Evolutionary conservation across 2,329 filamentous ascomycete species (phyloP), one percentile per base, ranked within the genome.

Genomic region (Cladorrhinum sp.): DNA sequence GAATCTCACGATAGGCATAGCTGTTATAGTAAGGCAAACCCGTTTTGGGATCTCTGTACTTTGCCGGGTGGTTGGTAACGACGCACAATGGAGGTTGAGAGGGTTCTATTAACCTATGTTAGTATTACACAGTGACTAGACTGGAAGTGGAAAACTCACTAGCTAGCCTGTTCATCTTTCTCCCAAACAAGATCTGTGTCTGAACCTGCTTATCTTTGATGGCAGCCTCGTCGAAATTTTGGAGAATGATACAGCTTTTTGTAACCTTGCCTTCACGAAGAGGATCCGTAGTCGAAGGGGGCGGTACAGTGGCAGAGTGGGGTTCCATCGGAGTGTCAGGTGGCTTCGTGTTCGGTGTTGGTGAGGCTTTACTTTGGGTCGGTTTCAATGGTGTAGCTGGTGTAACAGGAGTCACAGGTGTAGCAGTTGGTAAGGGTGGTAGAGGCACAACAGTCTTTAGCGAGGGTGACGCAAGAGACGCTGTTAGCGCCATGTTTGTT

Each of bases 1-100:
- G 88, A 50, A 98, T 89, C 73, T 96, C 87, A 68, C 86, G 86
- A 76, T 92, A 97, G 0, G 92, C 93, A 64, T 88, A 84, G 49
- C 85, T 79, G 71, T 93, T 93, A 64, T 85, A 83, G 75, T 93
- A 99, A 0, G 88, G 85, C 16, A 98, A 81, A 0, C 91, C 90
- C 0, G 93, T 98, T 66, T 85, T 83, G 0, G 92, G 91, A 73
- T 99, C 95, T 23, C 87, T 85, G 74, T 96, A 98, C 58, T 86
- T 86, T 12, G 93, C 95, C 3, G 88, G 85, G 57, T 88, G 84
- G 69, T 88, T 89, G 1, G 92, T 97, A 71, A 98, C 93, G 53
- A 87, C 88, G 73, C 95, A 99, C 29, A 88, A 78, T 16, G 82
- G 77, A 1, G 74, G 71, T 13, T 81, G 77, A 2, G 80, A 71